Evolutionary conservation across 164 flowering plant species (phyloP), one percentile per base, ranked within the genome.

Genomic region (Tetrastigma voinierianum): DNA sequence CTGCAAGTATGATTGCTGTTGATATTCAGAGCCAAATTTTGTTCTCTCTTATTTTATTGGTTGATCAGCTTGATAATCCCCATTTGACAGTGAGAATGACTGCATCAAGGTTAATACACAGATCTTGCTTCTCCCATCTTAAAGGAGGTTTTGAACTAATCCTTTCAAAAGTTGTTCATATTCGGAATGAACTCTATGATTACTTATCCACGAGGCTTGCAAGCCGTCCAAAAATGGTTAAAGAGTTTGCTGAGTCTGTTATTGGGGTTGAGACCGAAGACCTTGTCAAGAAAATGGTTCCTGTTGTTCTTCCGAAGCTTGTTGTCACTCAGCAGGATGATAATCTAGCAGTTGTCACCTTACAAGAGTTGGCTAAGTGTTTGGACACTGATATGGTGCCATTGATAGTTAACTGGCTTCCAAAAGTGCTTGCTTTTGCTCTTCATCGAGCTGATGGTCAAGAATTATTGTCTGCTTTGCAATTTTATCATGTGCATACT

Each of bases 361-460:
- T 96, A 71, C 59, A n/a, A 65, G 93, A 86, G 73, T 67, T 93
- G 74, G 95, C 96, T 65, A 88, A 83, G 76, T 82, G 73, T 70
- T 67, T 90, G 76, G 74, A 85, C 56, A 86, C 82, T 44, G 98
- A 93, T 69, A 68, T 90, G 77, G 91, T 88, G 69, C 86, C 83
- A 47, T 73, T 93, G 66, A 76, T 84, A 64, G 88, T 93, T 53
- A 80, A 83, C 72, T 93, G 93, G 93, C 74, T 93, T 54, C 99
- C 98, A 4, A 91, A 87, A 80, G 99, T 96, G 70, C 97, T 96
- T 73, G 96, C 99, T 54, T 96, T 76, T 79, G 95, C 90, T 73
- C 95, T 96, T 56, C 78, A 85, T 72, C 88, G 66, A 82, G 80
- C 83, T 75, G 86, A 93, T 75, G 83, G 80, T 11, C 75, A 51